These are phyloP conservation scores for Phytopythium delawarense DNA, from an alignment of 352 stramenopile genomes.

Conservation along the genomic window DNA sequence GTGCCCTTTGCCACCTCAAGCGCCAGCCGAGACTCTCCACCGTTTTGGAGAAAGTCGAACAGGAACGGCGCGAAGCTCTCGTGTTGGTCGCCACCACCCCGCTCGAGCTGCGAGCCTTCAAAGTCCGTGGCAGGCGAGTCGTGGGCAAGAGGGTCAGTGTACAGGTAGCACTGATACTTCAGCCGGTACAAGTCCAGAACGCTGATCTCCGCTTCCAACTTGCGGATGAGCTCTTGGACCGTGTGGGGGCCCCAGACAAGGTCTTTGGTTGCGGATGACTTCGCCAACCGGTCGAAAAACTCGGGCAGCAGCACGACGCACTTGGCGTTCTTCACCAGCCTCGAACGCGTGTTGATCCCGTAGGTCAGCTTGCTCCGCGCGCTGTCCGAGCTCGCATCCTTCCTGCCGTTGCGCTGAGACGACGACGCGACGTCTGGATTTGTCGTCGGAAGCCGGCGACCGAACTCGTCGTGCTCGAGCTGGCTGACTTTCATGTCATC, in stretches of 20 bases:
- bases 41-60: slow-evolving; percentile 73
- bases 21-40: slow-evolving; percentile 53
- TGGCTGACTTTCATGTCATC: slow-evolving; percentile 72
- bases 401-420: slow-evolving; percentile 39
- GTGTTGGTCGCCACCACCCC: slow-evolving; percentile 28
- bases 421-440: slow-evolving; percentile 38
- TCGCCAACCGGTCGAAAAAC: slow-evolving; percentile 82
- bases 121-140: slow-evolving; percentile 51
- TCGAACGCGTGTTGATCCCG: slow-evolving; percentile 68
- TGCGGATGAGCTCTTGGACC: slow-evolving; percentile 71
- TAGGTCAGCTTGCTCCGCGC: slow-evolving; percentile 65
- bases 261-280: slow-evolving; percentile 74
- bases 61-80: slow-evolving; percentile 58
- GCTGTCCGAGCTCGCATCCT: slow-evolving; percentile 36
- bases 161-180: slow-evolving; percentile 79
- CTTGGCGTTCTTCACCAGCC: slow-evolving; percentile 73
- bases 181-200: slow-evolving; percentile 71
- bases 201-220: slow-evolving; percentile 69
- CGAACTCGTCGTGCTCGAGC: slow-evolving; percentile 85
- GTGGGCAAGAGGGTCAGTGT: slow-evolving; percentile 68
- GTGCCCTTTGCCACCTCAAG: slow-evolving; percentile 71
- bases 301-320: slow-evolving; percentile 81
- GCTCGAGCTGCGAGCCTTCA: slow-evolving; percentile 23
- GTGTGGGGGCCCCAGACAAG: slow-evolving; percentile 70
- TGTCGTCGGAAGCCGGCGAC: slow-evolving; percentile 53